These are phyloP conservation scores for Exophiala bonariae DNA, from an alignment of 2,329 filamentous ascomycete species.

Conservation along the genomic window DNA sequence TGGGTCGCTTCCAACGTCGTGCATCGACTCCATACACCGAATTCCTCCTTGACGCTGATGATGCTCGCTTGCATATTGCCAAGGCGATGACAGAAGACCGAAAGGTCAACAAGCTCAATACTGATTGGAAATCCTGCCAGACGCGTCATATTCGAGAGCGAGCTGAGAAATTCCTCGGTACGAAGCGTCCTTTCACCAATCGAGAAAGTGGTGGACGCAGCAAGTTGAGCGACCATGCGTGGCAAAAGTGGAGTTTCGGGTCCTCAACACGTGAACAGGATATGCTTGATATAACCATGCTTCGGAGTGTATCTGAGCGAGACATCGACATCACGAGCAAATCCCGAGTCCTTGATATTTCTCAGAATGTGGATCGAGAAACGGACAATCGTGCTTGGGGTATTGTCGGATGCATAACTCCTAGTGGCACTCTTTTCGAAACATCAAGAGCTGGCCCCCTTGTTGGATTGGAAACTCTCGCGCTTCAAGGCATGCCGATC, in stretches of 20 bases:
- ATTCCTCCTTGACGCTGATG: conserved; percentile 60
- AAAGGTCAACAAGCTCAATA: conserved; percentile 39
- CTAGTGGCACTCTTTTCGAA: conserved; percentile 61
- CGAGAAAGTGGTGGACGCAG: conserved; percentile 59
- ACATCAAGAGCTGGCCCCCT: conserved; percentile 62
- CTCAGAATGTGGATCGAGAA: conserved; percentile 70
- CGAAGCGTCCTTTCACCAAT: conserved; percentile 57
- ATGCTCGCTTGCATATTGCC: conserved; percentile 46
- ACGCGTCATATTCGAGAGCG: conserved; percentile 61
- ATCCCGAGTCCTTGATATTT: conserved; percentile 59
- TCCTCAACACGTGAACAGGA: conserved; percentile 65
- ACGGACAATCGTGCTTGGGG: conserved; percentile 52
- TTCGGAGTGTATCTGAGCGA: conserved; percentile 47
- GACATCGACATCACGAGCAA: conserved; percentile 62
- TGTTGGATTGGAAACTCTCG: conserved; percentile 62
- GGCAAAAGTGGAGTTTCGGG: conserved; percentile 49
- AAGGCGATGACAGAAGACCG: conserved; percentile 2
- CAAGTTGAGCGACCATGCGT: conserved; percentile 56
- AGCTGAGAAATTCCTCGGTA: conserved; percentile 50
- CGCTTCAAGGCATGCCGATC: conserved; percentile 68
- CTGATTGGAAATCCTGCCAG: conserved; percentile 59
- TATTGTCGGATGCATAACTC: conserved; percentile 67
- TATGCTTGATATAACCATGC: conserved; percentile 62
- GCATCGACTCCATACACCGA: conserved; percentile 64
- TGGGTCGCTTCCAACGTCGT: conserved; percentile 52